These are phyloP conservation scores for Lactifluus piperatus DNA, from an alignment of 768 basidiomycete species.

Conservation along the genomic window DNA sequence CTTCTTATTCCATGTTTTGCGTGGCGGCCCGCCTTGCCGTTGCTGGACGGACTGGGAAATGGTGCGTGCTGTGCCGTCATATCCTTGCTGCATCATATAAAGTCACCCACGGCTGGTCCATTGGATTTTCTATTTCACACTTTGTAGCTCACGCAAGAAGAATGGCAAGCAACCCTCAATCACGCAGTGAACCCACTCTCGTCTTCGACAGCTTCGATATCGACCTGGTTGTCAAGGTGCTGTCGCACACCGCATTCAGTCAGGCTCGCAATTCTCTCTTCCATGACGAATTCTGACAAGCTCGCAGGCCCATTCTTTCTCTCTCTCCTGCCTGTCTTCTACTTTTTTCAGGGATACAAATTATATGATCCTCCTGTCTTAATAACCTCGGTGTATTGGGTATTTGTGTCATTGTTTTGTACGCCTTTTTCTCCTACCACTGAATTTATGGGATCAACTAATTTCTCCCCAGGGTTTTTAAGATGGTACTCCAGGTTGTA, in stretches of 20 bases:
- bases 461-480: conserved; percentile 37
- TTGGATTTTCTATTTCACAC: background rate
- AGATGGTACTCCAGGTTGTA: conserved; percentile 67
- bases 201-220: conserved; percentile 67
- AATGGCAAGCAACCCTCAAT: background rate
- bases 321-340: conserved; percentile 70
- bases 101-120: background rate
- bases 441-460: conserved; percentile 5
- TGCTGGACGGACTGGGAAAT: too few relatives aligned
- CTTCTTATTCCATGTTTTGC: too few relatives aligned
- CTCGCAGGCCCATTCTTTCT: conserved; percentile 74
- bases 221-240: conserved; percentile 72
- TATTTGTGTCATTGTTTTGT: conserved; percentile 60
- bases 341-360: conserved; percentile 57
- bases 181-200: conserved; percentile 24
- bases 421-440: conserved; percentile 27
- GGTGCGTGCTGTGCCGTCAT: too few relatives aligned
- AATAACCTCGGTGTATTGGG: conserved; percentile 45
- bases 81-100: background rate
- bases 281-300: background rate
- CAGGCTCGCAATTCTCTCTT: conserved; percentile 24
- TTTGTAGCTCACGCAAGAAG: background rate
- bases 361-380: conserved; percentile 45
- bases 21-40: background rate
- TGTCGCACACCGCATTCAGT: conserved; percentile 76